Evolutionary conservation across 177 flowering plant genomes (phyloP), one percentile per base, ranked within the genome.

Genomic region (Tripterygium wilfordii): DNA sequence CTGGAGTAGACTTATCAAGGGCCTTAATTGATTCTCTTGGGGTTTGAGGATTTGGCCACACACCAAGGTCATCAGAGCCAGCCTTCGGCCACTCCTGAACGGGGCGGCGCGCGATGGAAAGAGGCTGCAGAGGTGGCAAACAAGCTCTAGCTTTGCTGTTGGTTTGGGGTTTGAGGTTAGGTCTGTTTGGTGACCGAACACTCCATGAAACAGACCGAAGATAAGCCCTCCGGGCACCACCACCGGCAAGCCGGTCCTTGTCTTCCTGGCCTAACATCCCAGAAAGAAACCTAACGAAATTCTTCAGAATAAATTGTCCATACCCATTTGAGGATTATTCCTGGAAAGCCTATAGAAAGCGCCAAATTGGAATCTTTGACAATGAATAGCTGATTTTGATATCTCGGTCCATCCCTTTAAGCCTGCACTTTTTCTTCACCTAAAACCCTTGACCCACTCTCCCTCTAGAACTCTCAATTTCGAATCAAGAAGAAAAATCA

Each of bases 171-270:
- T 32, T 69, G 2, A 77, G 62, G 51, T 42, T 62, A 33, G 75
- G 70, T 15, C 56, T 61, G 3, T 61, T 50, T 0, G 85, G 82
- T 42, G 78, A 72, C 10, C 83, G 65, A 42, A 62, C 83, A 14
- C 76, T 48, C 88, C 88, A 84, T 1, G 92, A 79, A 30, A 60
- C 78, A 2, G 92, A 84, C 35, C 92, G 65, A n/a, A 75, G 57
- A 53, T 61, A 84, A 0, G 67, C 38, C 38, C 55, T 81, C 59
- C 80, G 62, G 29, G 54, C 23, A 38, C 15, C 36, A 10, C 49
- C 43, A 8, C 64, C 64, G 44, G 70, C 17, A 36, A 36, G 17
- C 9, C 39, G 39, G 39, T 15, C 14, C 15, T 36, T 36, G 14
- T 15, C 39, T 15, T 36, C 39, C 17, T 36, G 39, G 39, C 39